These are phyloP conservation scores for Annulohypoxylon bovei DNA, from an alignment of 495 filamentous ascomycete species.

Conservation along the genomic window DNA sequence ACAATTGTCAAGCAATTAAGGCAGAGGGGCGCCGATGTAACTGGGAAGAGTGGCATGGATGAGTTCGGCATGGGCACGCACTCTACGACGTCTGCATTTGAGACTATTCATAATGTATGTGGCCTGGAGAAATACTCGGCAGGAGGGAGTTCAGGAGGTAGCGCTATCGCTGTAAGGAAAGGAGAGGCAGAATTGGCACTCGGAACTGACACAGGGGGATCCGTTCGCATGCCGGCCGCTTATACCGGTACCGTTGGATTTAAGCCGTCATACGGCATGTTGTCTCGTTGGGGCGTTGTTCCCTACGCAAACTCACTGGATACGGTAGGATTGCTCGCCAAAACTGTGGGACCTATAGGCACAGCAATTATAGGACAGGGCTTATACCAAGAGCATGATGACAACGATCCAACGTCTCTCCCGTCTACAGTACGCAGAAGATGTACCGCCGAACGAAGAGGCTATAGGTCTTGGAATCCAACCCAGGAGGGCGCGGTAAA, in stretches of 20 bases:
- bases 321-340: conserved; percentile 85
- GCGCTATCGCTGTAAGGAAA: conserved; percentile 83
- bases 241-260: conserved; percentile 90
- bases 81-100: conserved; percentile 77
- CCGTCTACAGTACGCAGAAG: conserved; percentile 62
- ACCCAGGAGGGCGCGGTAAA: conserved; percentile 43
- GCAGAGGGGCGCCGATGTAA: conserved; percentile 69
- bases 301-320: conserved; percentile 96
- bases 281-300: conserved; percentile 90
- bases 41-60: conserved; percentile 91
- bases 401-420: conserved; percentile 80
- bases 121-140: conserved; percentile 65
- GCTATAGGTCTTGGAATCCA: conserved; percentile 47
- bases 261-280: conserved; percentile 88
- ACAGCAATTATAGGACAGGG: conserved; percentile 63
- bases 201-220: conserved; percentile 95
- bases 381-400: conserved; percentile 66
- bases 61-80: conserved; percentile 99
- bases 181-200: conserved; percentile 79
- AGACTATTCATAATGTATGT: conserved; percentile 66
- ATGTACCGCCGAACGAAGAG: conserved; percentile 57
- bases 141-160: conserved; percentile 94
- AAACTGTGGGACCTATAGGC: conserved; percentile 57
- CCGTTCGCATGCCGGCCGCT: conserved; percentile 89
- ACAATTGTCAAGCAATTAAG: conserved; percentile 77